Evolutionary conservation across 1,284 basidiomycete genomes (phyloP).

Genomic region (Ustilago tritici): DNA sequence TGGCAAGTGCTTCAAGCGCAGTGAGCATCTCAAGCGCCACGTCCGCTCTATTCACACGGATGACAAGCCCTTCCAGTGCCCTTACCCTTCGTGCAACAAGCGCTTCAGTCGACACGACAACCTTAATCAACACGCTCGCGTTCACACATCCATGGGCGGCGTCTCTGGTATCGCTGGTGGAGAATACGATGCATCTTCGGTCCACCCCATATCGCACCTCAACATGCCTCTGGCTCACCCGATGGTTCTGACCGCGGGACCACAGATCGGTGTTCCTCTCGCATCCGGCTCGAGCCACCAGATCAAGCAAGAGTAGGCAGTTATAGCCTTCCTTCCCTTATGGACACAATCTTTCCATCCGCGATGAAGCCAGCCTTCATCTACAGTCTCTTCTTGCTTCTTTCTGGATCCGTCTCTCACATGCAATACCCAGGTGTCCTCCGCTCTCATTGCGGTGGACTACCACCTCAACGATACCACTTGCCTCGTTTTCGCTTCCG

Average conservation of each 20-base stretch:
- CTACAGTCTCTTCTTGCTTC: constrained; percentile 32
- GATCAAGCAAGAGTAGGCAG: constrained; percentile 39
- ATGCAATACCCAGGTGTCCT: constrained; percentile 38
- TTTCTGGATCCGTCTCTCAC: constrained; percentile 25
- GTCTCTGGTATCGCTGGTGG: constrained; percentile 18
- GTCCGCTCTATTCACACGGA: constrained; percentile 67
- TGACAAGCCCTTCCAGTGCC: constrained; percentile 66
- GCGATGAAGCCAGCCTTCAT: constrained; percentile 17
- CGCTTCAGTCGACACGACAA: constrained; percentile 65
- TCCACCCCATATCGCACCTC: constrained; percentile 41
- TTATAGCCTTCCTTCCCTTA: background rate
- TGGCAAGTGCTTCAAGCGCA: constrained; percentile 66
- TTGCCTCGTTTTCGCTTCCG: constrained; percentile 28
- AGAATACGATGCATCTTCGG: constrained; percentile 32
- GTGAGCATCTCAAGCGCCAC: constrained; percentile 66
- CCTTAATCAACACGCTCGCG: constrained; percentile 65
- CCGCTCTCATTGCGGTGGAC: constrained; percentile 1
- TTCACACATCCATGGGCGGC: constrained; percentile 52
- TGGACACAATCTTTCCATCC: constrained; percentile 1
- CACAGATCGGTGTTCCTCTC: constrained; percentile 39
- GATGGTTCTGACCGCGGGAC: constrained; percentile 43
- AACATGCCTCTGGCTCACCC: constrained; percentile 31
- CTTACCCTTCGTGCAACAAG: constrained; percentile 61
- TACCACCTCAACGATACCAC: constrained; percentile 41
- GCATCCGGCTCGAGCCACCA: constrained; percentile 37